A percentile compares a stretch with the other conserved stretches of the same genome.
phyloP scores from a whole-genome alignment of 805 yeast species.

The Metschnikowia amazonensis region DNA sequence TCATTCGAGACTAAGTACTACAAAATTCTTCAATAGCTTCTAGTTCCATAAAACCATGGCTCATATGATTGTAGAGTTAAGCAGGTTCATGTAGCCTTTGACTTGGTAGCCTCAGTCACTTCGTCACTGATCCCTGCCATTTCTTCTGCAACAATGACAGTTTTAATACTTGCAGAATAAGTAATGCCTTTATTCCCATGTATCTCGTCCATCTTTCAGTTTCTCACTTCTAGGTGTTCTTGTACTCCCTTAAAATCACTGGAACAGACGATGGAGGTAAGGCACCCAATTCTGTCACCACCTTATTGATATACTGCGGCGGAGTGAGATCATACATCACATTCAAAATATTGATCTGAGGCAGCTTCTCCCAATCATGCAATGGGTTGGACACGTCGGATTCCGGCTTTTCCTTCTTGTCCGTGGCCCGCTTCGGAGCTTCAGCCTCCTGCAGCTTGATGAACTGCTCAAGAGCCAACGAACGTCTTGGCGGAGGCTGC shows the following conservation, averaged over 20 bases:
- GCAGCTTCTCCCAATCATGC: slow-evolving; percentile 60
- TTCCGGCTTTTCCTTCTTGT: slow-evolving; percentile 19
- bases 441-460: slow-evolving; percentile 39
- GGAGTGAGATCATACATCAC: slow-evolving; percentile 93
- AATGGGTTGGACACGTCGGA: slow-evolving; percentile 39
- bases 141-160: no score
- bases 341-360: slow-evolving; percentile 68
- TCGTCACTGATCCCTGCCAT: no score
- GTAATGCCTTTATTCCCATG: no score
- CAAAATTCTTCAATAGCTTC: no score
- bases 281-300: slow-evolving; percentile 93
- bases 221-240: slow-evolving; percentile 30
- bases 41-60: no score
- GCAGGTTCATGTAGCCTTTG: no score
- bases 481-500: slow-evolving; percentile 53
- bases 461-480: slow-evolving; percentile 65
- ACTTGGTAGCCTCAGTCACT: no score
- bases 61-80: no score
- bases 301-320: slow-evolving; percentile 87
- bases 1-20: no score
- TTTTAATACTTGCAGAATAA: no score
- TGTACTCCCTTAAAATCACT: slow-evolving; percentile 90
- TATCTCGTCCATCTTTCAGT: no score
- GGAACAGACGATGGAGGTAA: slow-evolving; percentile 98
- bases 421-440: slow-evolving; percentile 24